These are phyloP conservation scores for Taphrina wiesneri DNA, from an alignment of 1,139 yeast species.

Conservation along the genomic window DNA sequence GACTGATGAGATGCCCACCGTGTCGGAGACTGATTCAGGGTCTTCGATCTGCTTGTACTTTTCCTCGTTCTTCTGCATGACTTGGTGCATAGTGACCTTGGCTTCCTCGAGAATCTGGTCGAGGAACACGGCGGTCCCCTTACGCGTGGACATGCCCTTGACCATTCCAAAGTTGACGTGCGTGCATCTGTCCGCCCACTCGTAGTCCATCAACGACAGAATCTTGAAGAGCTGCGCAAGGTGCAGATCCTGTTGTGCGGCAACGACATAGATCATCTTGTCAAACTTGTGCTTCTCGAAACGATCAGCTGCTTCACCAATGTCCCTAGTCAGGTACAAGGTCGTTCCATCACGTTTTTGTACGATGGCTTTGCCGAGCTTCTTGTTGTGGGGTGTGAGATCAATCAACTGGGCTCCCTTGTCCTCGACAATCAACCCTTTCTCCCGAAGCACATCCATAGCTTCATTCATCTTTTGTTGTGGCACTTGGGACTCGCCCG, in stretches of 20 bases:
- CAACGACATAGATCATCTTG: conserved; percentile 94
- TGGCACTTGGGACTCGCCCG: conserved; percentile 95
- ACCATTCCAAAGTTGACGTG: conserved; percentile 98
- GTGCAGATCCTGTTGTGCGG: conserved; percentile 94
- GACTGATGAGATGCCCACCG: conserved; percentile 94
- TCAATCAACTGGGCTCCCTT: conserved; percentile 90
- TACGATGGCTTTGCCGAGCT: conserved; percentile 89
- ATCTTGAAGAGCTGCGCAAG: conserved; percentile 93
- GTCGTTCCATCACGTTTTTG: conserved; percentile 97
- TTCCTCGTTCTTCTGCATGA: conserved; percentile 87
- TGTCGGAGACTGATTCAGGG: conserved; percentile 94
- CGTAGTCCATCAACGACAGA: conserved; percentile 84
- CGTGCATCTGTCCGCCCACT: conserved; percentile 76
- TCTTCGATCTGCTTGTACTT: conserved; percentile 92
- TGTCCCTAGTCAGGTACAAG: conserved; percentile 90
- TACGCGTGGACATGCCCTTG: conserved; percentile 97
- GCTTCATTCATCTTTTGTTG: conserved; percentile 71
- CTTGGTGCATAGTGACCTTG: conserved; percentile 93
- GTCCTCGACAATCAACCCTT: conserved; percentile 77
- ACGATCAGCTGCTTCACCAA: conserved; percentile 95
- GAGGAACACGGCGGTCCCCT: conserved; percentile 96
- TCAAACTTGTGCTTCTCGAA: conserved; percentile 81
- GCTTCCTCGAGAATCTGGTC: conserved; percentile 94
- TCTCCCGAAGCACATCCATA: conserved; percentile 61
- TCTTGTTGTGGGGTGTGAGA: conserved; percentile 80